Evolutionary conservation across 2,329 filamentous ascomycete genomes (phyloP), one percentile per base, ranked within the genome.

Genomic region (Hypoxylon rubiginosum): DNA sequence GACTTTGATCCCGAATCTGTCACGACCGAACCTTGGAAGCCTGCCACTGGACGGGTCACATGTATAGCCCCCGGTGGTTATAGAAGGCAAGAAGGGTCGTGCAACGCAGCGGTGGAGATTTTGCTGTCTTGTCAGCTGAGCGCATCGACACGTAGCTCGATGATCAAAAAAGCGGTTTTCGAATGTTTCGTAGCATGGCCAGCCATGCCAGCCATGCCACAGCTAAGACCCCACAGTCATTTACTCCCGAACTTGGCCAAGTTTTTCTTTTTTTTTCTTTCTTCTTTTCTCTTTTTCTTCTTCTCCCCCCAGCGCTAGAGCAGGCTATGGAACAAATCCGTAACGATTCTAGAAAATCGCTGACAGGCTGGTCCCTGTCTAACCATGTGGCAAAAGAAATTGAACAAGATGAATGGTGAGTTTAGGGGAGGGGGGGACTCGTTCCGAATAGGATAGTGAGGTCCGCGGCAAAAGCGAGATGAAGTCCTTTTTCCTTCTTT

Each of bases 321-420:
- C 48, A 64, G 54, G 57, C 69, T 63, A 70, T 68, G 59, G 58
- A 64, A 62, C 58, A 63, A 68, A 68, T 69, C 70, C 67, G 66
- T 61, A 70, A 71, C 58, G 62, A 55, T 72, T 68, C 66, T 69
- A 67, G 68, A 69, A 67, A 58, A 55, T 50, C 43, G 43, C 36
- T 62, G 46, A 59, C 39, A 64, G 46, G 57, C 58, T 59, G 41
- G 51, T 58, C 68, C 68, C 61, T 67, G 68, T 62, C 58, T 21
- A 34, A 62, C 69, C 70, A 72, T 72, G 70, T 72, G 70, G 68
- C 67, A 65, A 69, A 69, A 69, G 53, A 70, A 67, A 69, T 66
- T 62, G 58, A 28, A 62, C 56, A 64, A 24, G 4, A 64, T 54
- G 56, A 41, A 49, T 55, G 52, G 28, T 58, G 56, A 7, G n/a